phyloP scores from a whole-genome alignment of 345 rosid species.

The Diplotaxis tenuifolia region DNA sequence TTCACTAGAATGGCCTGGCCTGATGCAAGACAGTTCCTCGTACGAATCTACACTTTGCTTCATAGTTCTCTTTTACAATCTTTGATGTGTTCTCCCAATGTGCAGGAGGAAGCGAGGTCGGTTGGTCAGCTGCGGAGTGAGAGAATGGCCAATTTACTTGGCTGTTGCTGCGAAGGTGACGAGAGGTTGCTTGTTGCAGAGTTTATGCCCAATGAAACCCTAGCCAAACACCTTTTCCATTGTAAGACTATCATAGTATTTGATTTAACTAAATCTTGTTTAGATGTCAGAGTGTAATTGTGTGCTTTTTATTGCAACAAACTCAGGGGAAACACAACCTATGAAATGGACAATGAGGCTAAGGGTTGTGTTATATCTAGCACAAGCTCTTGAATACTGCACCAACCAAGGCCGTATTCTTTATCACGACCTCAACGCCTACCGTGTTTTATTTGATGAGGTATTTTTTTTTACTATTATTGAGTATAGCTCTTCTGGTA shows the following conservation, averaged over 20 bases:
- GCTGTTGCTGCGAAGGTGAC: conserved; percentile 86
- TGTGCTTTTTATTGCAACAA: not conserved
- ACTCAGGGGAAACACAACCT: conserved; percentile 96
- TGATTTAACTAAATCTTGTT: not conserved
- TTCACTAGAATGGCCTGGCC: conserved; percentile 95
- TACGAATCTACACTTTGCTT: not conserved
- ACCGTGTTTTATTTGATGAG: conserved; percentile 87
- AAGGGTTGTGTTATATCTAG: conserved; percentile 88
- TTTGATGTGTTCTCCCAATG: conserved; percentile 10
- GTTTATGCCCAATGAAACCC: conserved; percentile 86
- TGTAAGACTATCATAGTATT: conserved; percentile 43
- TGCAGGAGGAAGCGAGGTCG: conserved; percentile 84
- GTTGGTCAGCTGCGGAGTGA: conserved; percentile 81
- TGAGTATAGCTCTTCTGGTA: not conserved
- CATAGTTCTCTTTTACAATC: not conserved
- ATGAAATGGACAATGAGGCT: conserved; percentile 99
- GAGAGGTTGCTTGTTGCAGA: conserved; percentile 86
- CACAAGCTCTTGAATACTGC: conserved; percentile 93
- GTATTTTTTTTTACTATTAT: conserved; percentile 42
- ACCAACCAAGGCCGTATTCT: conserved; percentile 75
- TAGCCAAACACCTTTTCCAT: conserved; percentile 93
- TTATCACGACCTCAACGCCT: conserved; percentile 95
- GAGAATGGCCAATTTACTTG: conserved; percentile 80
- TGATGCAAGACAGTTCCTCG: conserved; percentile 78
- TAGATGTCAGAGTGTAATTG: not conserved